Percentiles rank a stretch among this genome's conserved stretches.
phyloP scores from a whole-genome alignment of 116 monocot genomes.

The Phalaenopsis hybrid region DNA sequence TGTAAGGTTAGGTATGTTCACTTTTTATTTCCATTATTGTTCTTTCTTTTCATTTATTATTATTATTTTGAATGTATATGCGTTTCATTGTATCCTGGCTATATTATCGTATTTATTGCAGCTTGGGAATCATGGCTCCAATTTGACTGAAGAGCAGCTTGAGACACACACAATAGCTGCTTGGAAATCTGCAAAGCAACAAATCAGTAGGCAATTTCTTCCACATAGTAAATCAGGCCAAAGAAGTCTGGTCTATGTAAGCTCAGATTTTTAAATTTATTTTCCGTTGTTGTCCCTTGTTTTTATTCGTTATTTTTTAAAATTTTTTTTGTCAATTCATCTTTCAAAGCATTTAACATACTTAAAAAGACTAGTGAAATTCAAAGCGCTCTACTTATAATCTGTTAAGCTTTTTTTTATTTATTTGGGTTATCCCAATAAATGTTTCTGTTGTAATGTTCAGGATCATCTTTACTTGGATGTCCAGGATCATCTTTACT shows the following conservation, averaged over 20 bases:
- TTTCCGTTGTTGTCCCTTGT: neutral
- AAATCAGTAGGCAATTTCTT: conserved; percentile 40
- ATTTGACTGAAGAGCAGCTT: conserved; percentile 91
- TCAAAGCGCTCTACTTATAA: neutral
- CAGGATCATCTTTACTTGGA: too few relatives aligned
- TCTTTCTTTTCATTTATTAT: neutral
- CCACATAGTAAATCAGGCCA: conserved; percentile 42
- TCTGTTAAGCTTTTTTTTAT: neutral
- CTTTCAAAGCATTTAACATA: neutral
- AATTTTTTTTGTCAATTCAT: neutral
- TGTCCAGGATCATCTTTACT: too few relatives aligned
- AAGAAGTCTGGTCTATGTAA: conserved; percentile 60
- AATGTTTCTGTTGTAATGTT: neutral
- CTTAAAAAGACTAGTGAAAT: neutral
- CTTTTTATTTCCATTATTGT: too few relatives aligned
- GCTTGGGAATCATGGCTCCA: conserved; percentile 92
- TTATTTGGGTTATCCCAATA: neutral
- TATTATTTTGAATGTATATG: neutral
- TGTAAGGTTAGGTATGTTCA: too few relatives aligned
- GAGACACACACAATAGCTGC: conserved; percentile 98
- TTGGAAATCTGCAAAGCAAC: conserved; percentile 85
- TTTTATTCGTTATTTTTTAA: neutral
- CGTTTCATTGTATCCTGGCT: neutral
- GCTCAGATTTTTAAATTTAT: conserved; percentile 1
- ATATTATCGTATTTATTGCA: conserved; percentile 29